Evolutionary conservation across 345 rosid species (phyloP).

Genomic region (Melastoma malabathricum): DNA sequence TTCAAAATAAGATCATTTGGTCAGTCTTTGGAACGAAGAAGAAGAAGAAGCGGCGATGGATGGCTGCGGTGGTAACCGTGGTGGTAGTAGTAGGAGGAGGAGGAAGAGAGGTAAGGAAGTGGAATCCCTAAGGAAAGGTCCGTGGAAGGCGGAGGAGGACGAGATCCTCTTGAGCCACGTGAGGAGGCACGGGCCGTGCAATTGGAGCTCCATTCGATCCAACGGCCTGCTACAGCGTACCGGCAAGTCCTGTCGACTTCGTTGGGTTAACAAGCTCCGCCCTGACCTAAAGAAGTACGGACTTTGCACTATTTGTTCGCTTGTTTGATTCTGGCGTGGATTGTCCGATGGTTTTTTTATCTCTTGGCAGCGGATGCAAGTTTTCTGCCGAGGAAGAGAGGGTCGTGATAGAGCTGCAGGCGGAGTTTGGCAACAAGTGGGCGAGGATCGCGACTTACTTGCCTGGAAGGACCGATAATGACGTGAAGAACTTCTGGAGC

Average conservation of each 20-base stretch:
- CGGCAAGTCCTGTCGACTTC: constrained; percentile 94
- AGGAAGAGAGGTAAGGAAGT: constrained; percentile 1
- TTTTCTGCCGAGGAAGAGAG: constrained; percentile 82
- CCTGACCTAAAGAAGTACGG: constrained; percentile 75
- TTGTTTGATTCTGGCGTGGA: too few species aligned
- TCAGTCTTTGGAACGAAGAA: too few species aligned
- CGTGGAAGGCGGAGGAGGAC: constrained; percentile 95
- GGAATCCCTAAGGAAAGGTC: constrained; percentile 56
- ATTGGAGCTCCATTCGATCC: constrained; percentile 99
- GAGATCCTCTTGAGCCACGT: constrained; percentile 64
- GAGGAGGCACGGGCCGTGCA: constrained; percentile 62
- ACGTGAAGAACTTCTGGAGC: constrained; percentile 98
- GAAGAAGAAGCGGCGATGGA: too few species aligned
- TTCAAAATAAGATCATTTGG: too few species aligned
- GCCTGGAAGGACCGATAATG: constrained; percentile 83
- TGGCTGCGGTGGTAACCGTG: too few species aligned
- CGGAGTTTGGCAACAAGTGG: constrained; percentile 84
- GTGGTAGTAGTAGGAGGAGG: too few species aligned
- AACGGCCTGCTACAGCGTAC: constrained; percentile 81
- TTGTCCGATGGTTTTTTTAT: background rate
- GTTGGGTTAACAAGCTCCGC: constrained; percentile 94
- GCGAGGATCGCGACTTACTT: constrained; percentile 81
- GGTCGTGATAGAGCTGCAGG: constrained; percentile 78
- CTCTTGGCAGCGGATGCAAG: constrained; percentile 62
- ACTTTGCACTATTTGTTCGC: too few species aligned